These are phyloP conservation scores for Pestalotiopsis sp. DNA, from an alignment of 2,329 filamentous ascomycete genomes.

Conservation along the genomic window DNA sequence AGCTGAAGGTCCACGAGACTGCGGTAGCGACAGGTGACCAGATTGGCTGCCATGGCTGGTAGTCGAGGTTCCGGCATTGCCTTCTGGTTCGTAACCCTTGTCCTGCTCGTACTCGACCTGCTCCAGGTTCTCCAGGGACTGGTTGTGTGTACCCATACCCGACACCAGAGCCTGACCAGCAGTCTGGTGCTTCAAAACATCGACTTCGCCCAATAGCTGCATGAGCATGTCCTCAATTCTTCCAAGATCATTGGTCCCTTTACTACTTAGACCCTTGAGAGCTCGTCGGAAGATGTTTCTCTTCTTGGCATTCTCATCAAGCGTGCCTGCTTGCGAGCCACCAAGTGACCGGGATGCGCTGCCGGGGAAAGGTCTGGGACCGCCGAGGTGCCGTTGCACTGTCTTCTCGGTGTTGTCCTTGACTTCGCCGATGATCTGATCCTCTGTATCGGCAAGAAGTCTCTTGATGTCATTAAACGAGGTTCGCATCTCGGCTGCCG, in stretches of 20 bases:
- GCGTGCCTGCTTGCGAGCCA: conserved; percentile 56
- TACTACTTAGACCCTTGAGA: conserved; percentile 86
- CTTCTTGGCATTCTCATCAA: conserved; percentile 74
- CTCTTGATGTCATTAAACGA: conserved; percentile 95
- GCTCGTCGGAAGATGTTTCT: conserved; percentile 93
- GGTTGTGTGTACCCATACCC: conserved; percentile 53
- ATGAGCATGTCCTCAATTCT: conserved; percentile 92
- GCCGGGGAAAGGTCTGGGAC: conserved; percentile 81
- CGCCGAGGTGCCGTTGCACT: conserved; percentile 79
- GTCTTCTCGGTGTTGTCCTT: conserved; percentile 87
- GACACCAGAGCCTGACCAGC: conserved; percentile 36
- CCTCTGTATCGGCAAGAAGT: conserved; percentile 87
- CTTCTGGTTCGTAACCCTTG: conserved; percentile 82
- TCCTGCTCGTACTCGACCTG: conserved; percentile 69
- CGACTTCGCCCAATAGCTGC: conserved; percentile 89
- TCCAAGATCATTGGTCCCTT: conserved; percentile 83
- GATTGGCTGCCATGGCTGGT: conserved; percentile 75
- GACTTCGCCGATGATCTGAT: conserved; percentile 84
- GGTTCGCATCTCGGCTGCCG: conserved; percentile 94
- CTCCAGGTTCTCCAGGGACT: conserved; percentile 70
- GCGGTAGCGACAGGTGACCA: conserved; percentile 70
- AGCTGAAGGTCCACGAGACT: conserved; percentile 48
- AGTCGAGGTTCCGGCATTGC: conserved; percentile 74
- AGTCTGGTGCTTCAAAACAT: conserved; percentile 72
- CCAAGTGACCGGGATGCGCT: conserved; percentile 63